phyloP scores from a whole-genome alignment of 73 alveolate genomes.

The Tetrahymena thermophila region DNA sequence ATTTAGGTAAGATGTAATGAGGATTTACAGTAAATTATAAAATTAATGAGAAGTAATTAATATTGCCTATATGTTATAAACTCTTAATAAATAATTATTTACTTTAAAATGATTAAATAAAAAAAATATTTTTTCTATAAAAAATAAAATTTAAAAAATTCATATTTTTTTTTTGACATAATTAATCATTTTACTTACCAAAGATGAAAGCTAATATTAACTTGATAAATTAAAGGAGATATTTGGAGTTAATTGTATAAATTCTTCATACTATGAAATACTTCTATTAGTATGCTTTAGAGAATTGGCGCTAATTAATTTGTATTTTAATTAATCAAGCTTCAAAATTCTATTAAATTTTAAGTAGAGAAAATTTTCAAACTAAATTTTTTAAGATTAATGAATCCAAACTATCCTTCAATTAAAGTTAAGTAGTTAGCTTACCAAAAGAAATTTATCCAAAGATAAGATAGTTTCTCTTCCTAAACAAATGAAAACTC shows the following conservation, averaged over 20 bases:
- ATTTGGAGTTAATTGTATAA: not conserved
- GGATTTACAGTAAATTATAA: too few relatives aligned
- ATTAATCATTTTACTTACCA: too few relatives aligned
- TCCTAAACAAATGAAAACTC: not conserved
- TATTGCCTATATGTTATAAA: too few relatives aligned
- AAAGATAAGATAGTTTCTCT: not conserved
- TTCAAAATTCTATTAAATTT: not conserved
- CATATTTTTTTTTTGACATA: too few relatives aligned
- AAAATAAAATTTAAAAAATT: too few relatives aligned
- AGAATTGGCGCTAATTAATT: not conserved
- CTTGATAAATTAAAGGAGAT: too few relatives aligned
- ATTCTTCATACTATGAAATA: not conserved
- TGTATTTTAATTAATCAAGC: not conserved
- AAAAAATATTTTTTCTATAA: too few relatives aligned
- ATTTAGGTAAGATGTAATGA: too few relatives aligned
- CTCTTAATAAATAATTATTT: too few relatives aligned
- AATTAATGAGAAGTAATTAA: too few relatives aligned
- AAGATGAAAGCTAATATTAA: too few relatives aligned
- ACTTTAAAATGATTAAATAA: too few relatives aligned
- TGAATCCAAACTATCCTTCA: not conserved
- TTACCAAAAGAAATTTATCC: not conserved
- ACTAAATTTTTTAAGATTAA: not conserved
- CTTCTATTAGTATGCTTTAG: not conserved
- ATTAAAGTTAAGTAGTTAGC: not conserved
- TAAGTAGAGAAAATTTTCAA: not conserved